These are phyloP conservation scores for Claviceps monticola DNA, from an alignment of 2,329 filamentous ascomycete genomes.

Conservation along the genomic window DNA sequence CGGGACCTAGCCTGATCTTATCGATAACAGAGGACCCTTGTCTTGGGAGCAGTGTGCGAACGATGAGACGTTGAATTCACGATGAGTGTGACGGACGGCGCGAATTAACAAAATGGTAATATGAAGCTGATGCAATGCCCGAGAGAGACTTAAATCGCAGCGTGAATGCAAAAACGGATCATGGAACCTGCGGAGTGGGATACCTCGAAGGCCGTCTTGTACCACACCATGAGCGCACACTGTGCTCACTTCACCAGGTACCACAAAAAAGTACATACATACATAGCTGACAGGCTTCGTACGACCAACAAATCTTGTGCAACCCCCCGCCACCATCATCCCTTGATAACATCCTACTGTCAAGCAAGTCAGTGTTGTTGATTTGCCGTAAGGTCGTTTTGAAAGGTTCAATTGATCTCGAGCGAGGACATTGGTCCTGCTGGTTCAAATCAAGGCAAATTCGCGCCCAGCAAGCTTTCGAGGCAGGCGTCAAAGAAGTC, in stretches of 20 bases:
- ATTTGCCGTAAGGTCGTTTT: not conserved
- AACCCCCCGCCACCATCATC: not conserved
- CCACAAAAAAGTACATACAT: slow-evolving; percentile 3
- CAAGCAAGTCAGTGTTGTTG: not conserved
- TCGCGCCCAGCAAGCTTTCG: not conserved
- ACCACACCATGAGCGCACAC: slow-evolving; percentile 2
- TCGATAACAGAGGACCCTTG: slow-evolving; percentile 17
- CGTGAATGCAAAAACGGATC: too few species aligned
- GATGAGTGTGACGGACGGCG: not conserved
- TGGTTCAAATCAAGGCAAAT: not conserved
- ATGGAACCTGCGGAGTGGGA: too few species aligned
- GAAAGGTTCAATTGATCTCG: not conserved
- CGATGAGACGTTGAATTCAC: not conserved
- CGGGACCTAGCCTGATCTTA: slow-evolving; percentile 11
- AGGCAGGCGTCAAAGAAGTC: not conserved
- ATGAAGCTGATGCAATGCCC: not conserved
- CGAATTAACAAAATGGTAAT: not conserved
- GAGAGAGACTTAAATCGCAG: too few species aligned
- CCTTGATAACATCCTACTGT: not conserved
- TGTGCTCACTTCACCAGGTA: not conserved
- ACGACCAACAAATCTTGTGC: not conserved
- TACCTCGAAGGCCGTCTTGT: not conserved
- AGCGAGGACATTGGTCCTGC: slow-evolving; percentile 1
- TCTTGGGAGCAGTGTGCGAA: slow-evolving; percentile 5
- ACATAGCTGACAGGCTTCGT: not conserved